Evolutionary conservation across 805 yeast species (phyloP).

Genomic region (Cyberlindnera maritima): DNA sequence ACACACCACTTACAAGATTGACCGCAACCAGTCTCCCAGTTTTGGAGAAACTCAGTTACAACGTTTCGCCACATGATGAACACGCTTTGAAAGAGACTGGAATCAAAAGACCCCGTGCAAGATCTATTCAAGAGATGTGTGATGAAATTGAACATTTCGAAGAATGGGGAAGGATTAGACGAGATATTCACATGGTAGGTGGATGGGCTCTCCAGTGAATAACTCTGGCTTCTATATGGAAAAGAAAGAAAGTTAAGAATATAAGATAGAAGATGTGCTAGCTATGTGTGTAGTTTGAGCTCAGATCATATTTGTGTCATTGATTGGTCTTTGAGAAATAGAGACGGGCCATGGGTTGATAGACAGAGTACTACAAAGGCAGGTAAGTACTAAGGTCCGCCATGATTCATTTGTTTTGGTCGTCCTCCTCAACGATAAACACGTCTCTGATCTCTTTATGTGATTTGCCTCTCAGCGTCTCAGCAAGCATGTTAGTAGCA

Average conservation of each 20-base stretch:
- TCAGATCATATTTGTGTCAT: no score
- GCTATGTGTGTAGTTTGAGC: no score
- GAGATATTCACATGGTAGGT: slow-evolving; percentile 5
- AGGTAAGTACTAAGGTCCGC: no score
- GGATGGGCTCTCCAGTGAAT: not conserved
- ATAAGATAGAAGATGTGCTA: no score
- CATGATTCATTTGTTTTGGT: no score
- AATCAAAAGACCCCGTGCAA: not conserved
- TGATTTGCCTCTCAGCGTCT: not conserved
- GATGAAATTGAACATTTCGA: slow-evolving; percentile 9
- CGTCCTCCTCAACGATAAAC: no score
- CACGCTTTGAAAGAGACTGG: not conserved
- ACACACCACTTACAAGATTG: slow-evolving; percentile 3
- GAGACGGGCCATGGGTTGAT: no score
- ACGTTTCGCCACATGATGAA: slow-evolving; percentile 1
- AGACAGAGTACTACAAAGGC: no score
- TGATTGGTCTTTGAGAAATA: no score
- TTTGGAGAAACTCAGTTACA: slow-evolving; percentile 5
- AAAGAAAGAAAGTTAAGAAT: no score
- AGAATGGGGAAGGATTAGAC: slow-evolving; percentile 7
- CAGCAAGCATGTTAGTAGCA: not conserved
- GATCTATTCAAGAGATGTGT: slow-evolving; percentile 10
- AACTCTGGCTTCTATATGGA: no score
- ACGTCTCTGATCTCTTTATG: not conserved
- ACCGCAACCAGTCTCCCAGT: slow-evolving; percentile 3